Evolutionary conservation across 208 protist species (phyloP).

Genomic region (Crithidia acanthocephali): DNA sequence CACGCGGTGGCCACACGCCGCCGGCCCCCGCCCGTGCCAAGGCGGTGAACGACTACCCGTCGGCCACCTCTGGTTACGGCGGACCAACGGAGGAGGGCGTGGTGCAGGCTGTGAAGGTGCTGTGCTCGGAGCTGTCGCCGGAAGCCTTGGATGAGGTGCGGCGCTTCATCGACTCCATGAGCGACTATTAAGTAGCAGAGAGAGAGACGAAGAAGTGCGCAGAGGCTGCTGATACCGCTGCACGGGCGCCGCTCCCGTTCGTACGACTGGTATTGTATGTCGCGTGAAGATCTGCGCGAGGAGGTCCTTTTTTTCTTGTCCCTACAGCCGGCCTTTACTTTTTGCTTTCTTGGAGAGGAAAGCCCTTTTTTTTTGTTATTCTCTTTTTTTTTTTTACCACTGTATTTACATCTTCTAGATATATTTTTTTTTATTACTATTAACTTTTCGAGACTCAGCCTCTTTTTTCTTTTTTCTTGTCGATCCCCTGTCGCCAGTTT

Average conservation of each 20-base stretch:
- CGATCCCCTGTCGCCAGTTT: too few species aligned
- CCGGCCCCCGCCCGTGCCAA: slow-evolving; percentile 14
- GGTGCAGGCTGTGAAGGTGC: slow-evolving; percentile 81
- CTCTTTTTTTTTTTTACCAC: slow-evolving; percentile 14
- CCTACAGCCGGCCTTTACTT: not conserved
- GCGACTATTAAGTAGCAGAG: slow-evolving; percentile 16
- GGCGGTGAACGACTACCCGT: slow-evolving; percentile 17
- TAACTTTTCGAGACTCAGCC: too few species aligned
- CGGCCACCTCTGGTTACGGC: slow-evolving; percentile 21
- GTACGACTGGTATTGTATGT: too few species aligned
- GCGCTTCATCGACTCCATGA: slow-evolving; percentile 74
- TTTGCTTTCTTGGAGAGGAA: not conserved
- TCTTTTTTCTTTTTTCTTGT: slow-evolving; percentile 6
- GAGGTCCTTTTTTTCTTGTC: slow-evolving; percentile 3
- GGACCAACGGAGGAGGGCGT: slow-evolving; percentile 78
- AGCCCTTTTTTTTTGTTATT: slow-evolving; percentile 2
- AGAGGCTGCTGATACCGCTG: too few species aligned
- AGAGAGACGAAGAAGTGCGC: too few species aligned
- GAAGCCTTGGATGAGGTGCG: slow-evolving; percentile 68
- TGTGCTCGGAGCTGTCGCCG: slow-evolving; percentile 72
- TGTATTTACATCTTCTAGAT: not conserved
- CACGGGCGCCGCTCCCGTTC: too few species aligned
- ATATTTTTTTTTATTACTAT: not conserved
- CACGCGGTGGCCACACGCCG: not conserved
- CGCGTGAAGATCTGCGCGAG: too few species aligned